Evolutionary conservation across 2,329 filamentous ascomycete species (phyloP).

Genomic region (Diaporthe caulivora): DNA sequence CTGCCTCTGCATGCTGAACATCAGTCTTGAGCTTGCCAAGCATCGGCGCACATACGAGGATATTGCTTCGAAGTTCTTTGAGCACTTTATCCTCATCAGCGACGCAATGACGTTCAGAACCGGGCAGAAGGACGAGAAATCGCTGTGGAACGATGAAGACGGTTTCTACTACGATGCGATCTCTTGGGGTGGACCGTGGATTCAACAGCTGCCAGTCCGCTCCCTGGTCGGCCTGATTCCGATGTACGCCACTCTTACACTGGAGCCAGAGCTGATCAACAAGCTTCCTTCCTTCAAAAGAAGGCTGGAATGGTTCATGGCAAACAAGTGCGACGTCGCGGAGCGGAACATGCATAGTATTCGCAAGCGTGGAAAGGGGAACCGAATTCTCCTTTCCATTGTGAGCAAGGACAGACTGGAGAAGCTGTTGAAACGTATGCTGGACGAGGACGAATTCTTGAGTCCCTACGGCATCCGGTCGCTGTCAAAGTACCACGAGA

Average conservation of each 20-base stretch:
- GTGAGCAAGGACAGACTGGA: slow-evolving; percentile 94
- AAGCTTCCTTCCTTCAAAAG: slow-evolving; percentile 94
- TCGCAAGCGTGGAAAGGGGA: slow-evolving; percentile 87
- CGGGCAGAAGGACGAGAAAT: slow-evolving; percentile 78
- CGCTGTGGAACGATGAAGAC: slow-evolving; percentile 95
- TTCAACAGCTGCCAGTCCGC: slow-evolving; percentile 90
- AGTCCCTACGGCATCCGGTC: slow-evolving; percentile 92
- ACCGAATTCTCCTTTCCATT: slow-evolving; percentile 87
- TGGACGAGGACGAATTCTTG: slow-evolving; percentile 94
- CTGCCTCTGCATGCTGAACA: slow-evolving; percentile 96
- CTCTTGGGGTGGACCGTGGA: slow-evolving; percentile 93
- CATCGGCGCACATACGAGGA: slow-evolving; percentile 96
- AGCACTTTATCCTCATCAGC: slow-evolving; percentile 97
- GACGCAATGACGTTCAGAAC: slow-evolving; percentile 93
- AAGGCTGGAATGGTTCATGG: slow-evolving; percentile 92
- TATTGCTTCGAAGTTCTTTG: slow-evolving; percentile 97
- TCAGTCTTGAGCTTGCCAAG: slow-evolving; percentile 93
- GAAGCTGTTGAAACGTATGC: slow-evolving; percentile 90
- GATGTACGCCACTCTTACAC: slow-evolving; percentile 89
- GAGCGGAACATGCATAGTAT: slow-evolving; percentile 97
- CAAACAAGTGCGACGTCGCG: slow-evolving; percentile 86
- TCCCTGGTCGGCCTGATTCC: slow-evolving; percentile 95
- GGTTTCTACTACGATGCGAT: slow-evolving; percentile 99
- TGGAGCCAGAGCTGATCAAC: slow-evolving; percentile 94
- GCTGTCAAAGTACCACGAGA: slow-evolving; percentile 89